Conservation (phyloP, 164 flowering plant genomes). For the Macadamia tetraphylla region DNA sequence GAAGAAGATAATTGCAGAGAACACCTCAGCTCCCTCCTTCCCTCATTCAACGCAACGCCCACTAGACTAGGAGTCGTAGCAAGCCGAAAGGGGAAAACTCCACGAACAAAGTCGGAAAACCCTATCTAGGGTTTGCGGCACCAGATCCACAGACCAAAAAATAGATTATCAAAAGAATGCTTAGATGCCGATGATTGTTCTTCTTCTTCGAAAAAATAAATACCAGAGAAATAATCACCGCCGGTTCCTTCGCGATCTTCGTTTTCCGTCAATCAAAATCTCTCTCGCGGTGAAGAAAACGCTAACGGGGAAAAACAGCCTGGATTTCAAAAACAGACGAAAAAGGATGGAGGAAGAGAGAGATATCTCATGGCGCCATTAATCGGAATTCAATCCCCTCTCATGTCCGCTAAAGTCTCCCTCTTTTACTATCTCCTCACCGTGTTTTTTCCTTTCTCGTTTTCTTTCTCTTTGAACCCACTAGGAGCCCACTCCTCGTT, state of each 20-base stretch:
- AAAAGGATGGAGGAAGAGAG: conserved; percentile 12
- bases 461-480: not conserved
- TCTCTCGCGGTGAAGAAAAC: not conserved
- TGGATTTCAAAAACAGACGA: conserved; percentile 5
- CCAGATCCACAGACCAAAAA: conserved; percentile 7
- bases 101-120: not conserved
- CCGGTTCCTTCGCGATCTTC: not conserved
- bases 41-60: conserved; percentile 8
- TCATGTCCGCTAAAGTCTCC: conserved; percentile 41
- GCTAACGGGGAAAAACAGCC: conserved; percentile 27
- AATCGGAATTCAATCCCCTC: conserved; percentile 32
- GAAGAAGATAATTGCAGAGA: not conserved
- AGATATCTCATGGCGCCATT: conserved; percentile 29
- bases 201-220: no score
- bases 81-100: not conserved
- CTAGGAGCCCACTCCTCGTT: not conserved
- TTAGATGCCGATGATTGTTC: no score
- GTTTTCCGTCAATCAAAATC: conserved; percentile 1
- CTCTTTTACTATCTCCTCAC: not conserved
- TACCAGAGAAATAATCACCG: not conserved
- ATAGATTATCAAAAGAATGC: no score
- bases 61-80: no score
- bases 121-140: not conserved
- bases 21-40: conserved; percentile 4
- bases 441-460: not conserved